Conservation (phyloP, 2,329 filamentous ascomycete species). For the Plectosphaerella plurivora region DNA sequence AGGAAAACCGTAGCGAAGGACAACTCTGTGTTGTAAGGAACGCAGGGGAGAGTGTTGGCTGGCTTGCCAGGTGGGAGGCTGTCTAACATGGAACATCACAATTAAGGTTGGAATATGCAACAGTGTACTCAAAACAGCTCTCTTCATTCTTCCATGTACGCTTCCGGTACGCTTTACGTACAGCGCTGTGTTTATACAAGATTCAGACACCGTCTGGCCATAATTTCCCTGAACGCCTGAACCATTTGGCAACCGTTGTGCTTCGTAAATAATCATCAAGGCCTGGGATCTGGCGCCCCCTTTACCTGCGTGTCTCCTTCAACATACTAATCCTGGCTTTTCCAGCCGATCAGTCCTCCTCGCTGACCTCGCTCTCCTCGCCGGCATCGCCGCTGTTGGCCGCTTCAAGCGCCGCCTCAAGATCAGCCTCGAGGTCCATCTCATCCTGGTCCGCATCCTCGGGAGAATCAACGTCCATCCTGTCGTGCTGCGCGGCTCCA, state of each 20-base stretch:
- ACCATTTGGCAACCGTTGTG: no score
- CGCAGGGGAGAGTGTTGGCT: slow-evolving; percentile 72
- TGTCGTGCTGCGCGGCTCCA: slow-evolving; percentile 12
- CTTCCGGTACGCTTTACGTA: no score
- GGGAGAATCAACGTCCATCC: slow-evolving; percentile 19
- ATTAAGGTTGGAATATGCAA: no score
- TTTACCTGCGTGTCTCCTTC: no score
- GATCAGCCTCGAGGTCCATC: slow-evolving; percentile 53
- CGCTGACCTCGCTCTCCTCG: slow-evolving; percentile 64
- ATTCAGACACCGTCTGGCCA: not conserved
- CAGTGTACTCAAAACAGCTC: no score
- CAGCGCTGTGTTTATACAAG: not conserved
- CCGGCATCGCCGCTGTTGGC: slow-evolving; percentile 33
- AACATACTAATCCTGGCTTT: slow-evolving; percentile 21
- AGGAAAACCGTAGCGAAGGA: slow-evolving; percentile 31
- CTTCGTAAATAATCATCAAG: no score
- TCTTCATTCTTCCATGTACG: no score
- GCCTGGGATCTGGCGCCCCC: no score
- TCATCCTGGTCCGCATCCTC: slow-evolving; percentile 32
- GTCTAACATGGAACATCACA: slow-evolving; percentile 36
- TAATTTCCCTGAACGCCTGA: no score
- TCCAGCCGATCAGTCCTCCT: slow-evolving; percentile 42
- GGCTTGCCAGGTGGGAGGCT: slow-evolving; percentile 74
- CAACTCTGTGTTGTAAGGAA: slow-evolving; percentile 75
- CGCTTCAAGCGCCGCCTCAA: slow-evolving; percentile 48